Evolutionary conservation across 176 grass and related monocot species (phyloP), one percentile per base, ranked within the genome.

Genomic region (Thalia dealbata): DNA sequence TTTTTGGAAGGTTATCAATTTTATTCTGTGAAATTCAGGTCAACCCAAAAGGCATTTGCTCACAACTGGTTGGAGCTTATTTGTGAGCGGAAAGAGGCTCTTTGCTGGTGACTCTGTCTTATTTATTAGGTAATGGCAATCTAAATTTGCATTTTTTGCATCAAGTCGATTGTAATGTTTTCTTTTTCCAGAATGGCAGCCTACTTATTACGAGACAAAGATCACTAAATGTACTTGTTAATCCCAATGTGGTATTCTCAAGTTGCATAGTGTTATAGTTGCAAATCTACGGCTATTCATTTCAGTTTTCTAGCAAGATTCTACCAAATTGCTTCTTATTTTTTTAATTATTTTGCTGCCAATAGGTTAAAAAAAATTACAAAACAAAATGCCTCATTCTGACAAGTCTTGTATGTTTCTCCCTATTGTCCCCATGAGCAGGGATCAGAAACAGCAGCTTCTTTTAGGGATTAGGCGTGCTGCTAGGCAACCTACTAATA

Each of bases 41-140:
- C 92, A 96, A 75, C 92, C 92, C 0, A 96, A 92, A 86, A 82
- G 92, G 12, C 92, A 96, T 78, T 88, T 96, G 68, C 82, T 96
- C 71, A 96, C 92, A 38, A 38, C 32, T 38, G 32, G 32, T 38
- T 38, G 32, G 32, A 38, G 32, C 32, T 38, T 38, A 38, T 96
- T 96, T 22, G 84, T 96, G 46, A 91, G 87, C 29, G 89, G 92
- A 71, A 96, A 96, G 75, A 96, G 83, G 76, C 80, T 96, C 72
- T 89, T 89, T 75, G 82, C 84, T 84, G 92, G 92, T 66, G 92
- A 96, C 69, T 92, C 92, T 14, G 89, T 96, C 60, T 89, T 96
- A 71, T 87, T 96, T 82, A 88, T 96, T 66, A 96, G 92, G 92
- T 90, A 80, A 74, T 75, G 67, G 22, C 23, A 71, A 52, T 58